Evolutionary conservation across 176 grass and related monocot genomes (phyloP).

Genomic region (Stipa capillata): DNA sequence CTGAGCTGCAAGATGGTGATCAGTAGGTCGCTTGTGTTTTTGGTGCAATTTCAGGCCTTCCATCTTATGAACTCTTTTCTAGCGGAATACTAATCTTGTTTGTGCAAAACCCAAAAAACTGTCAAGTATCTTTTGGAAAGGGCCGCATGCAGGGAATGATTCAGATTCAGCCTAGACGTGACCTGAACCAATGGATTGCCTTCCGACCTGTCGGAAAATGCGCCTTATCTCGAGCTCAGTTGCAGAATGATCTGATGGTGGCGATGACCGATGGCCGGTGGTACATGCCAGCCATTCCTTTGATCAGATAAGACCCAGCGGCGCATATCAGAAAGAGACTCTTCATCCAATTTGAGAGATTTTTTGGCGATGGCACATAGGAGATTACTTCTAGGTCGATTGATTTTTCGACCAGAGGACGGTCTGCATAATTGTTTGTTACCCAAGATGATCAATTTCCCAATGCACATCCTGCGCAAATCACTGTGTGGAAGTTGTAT

Average conservation of each 20-base stretch:
- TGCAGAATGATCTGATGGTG: neutral
- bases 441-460: neutral
- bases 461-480: neutral
- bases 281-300: slow-evolving; percentile 15
- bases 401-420: neutral
- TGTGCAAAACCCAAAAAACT: neutral
- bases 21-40: neutral
- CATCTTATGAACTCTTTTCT: neutral
- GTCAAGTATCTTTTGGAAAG: neutral
- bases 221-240: neutral
- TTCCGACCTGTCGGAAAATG: neutral
- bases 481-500: neutral
- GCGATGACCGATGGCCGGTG: neutral
- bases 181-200: neutral
- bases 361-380: neutral
- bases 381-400: neutral
- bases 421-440: neutral
- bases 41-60: neutral
- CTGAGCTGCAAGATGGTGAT: slow-evolving; percentile 5
- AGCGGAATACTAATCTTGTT: neutral
- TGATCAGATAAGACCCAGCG: slow-evolving; percentile 7
- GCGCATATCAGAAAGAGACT: slow-evolving; percentile 11
- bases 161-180: neutral
- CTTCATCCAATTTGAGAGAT: neutral
- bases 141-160: neutral